Base-by-base conservation (phyloP, 2,329 filamentous ascomycete species). In the Paecilomyces niveus region DNA sequence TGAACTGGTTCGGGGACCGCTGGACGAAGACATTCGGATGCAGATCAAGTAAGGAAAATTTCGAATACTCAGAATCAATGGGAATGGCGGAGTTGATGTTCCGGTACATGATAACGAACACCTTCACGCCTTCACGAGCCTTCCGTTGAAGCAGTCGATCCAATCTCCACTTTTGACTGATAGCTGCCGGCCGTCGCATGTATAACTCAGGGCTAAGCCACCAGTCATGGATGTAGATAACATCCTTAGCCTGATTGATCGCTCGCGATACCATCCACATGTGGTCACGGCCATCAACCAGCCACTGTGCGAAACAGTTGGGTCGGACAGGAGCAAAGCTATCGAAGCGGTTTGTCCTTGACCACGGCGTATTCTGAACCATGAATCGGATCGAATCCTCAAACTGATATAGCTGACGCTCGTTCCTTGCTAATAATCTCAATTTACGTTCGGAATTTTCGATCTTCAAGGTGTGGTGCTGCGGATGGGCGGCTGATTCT, bases 191-290 rank as follows among this genome's bases (percentile, higher is more conserved):
- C 59, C 94, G 85, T 60, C 94, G 85, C 86, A 97, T 88, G 77
- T 99, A 99, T 52, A 99, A 78, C 74, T 99, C 93, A 0, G 94
- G 94, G 66, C 90, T 97, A 49, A 99, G 78, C 94, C 94, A 99
- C 94, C 94, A 99, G 74, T 97, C 94, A 72, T 99, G 94, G 62
- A 99, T 97, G 74, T 97, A 97, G 66, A 99, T 93, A 61, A 97
- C 93, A 76, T 97, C 94, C 68, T 90, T 90, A 8, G 94, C 94
- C 86, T 97, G 96, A 71, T 91, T 94, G 68, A 99, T 95, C 11
- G 94, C 94, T 63, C 93, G 85, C 10, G 93, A 97, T 7, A 97
- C 92, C 72, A 97, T 96, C 94, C 94, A 99, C 93, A 97, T 97
- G 79, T 97, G 95, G 72, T 99, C 94, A 65, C 94, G 86, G 15